A percentile compares a stretch with the other conserved stretches of the same genome.
Conservation (phyloP, 345 rosid genomes). For the Corchorus capsularis region DNA sequence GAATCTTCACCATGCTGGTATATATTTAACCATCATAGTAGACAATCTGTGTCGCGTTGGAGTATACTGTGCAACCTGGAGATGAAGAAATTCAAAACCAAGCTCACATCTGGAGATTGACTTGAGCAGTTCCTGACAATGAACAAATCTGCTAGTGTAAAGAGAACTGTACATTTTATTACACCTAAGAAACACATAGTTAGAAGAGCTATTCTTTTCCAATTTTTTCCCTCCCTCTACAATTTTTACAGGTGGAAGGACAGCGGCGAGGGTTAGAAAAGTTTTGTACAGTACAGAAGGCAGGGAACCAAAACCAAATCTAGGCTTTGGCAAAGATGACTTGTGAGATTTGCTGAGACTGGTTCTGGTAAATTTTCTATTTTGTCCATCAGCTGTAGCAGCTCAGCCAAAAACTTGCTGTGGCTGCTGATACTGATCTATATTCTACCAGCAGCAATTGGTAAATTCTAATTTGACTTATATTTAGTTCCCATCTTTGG, state of each 20-base stretch:
- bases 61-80: background rate
- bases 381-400: background rate
- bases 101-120: background rate
- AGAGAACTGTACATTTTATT: constrained; percentile 23
- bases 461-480: constrained; percentile 8
- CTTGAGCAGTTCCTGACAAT: constrained; percentile 11
- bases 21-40: background rate
- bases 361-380: background rate
- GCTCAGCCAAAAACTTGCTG: constrained; percentile 1
- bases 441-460: background rate
- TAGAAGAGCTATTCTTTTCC: constrained; percentile 12
- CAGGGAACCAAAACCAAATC: constrained; percentile 5
- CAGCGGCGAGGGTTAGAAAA: background rate
- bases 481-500: background rate
- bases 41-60: background rate
- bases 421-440: constrained; percentile 11
- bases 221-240: constrained; percentile 7
- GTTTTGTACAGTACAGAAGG: constrained; percentile 24
- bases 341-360: background rate
- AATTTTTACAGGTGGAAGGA: constrained; percentile 9
- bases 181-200: constrained; percentile 15
- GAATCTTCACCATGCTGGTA: background rate
- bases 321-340: constrained; percentile 6
- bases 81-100: constrained; percentile 1
- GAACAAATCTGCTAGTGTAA: constrained; percentile 17